Evolutionary conservation across 1,284 basidiomycete genomes (phyloP).

Genomic region (Vanrija pseudolonga): DNA sequence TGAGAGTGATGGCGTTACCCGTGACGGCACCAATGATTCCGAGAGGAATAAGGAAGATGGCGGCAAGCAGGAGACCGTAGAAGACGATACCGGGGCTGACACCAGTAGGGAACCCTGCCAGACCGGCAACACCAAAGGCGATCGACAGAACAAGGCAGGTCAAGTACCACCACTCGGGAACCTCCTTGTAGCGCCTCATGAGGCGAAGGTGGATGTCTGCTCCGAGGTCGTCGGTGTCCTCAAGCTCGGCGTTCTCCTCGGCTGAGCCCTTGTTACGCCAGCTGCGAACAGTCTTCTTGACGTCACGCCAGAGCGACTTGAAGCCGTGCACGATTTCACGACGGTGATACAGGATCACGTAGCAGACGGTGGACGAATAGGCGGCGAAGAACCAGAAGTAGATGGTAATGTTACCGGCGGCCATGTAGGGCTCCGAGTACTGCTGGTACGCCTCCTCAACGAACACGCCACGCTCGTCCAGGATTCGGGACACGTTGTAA

Average conservation of each 20-base stretch:
- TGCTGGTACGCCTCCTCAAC: slow-evolving; percentile 21
- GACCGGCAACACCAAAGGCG: slow-evolving; percentile 46
- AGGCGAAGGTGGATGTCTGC: slow-evolving; percentile 78
- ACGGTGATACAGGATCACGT: slow-evolving; percentile 71
- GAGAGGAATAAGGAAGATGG: slow-evolving; percentile 56
- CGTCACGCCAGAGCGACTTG: not conserved
- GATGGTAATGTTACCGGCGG: slow-evolving; percentile 23
- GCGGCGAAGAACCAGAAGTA: slow-evolving; percentile 29
- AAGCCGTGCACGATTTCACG: slow-evolving; percentile 56
- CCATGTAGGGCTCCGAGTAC: slow-evolving; percentile 29
- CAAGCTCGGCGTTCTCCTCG: slow-evolving; percentile 53
- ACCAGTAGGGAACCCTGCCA: slow-evolving; percentile 57
- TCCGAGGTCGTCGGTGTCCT: slow-evolving; percentile 46
- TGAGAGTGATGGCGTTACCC: slow-evolving; percentile 55
- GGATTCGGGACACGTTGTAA: slow-evolving; percentile 50
- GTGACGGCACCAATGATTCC: slow-evolving; percentile 59
- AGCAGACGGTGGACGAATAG: slow-evolving; percentile 16
- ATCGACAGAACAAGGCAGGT: slow-evolving; percentile 60
- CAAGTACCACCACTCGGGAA: slow-evolving; percentile 75
- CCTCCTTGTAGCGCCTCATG: slow-evolving; percentile 74
- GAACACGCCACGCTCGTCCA: slow-evolving; percentile 14
- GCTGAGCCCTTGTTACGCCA: slow-evolving; percentile 20
- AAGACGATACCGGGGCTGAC: slow-evolving; percentile 60
- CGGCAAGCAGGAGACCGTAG: slow-evolving; percentile 49
- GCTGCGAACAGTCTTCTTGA: slow-evolving; percentile 2